Conservation (phyloP, 2,329 filamentous ascomycete species). For the Amphichorda felina region DNA sequence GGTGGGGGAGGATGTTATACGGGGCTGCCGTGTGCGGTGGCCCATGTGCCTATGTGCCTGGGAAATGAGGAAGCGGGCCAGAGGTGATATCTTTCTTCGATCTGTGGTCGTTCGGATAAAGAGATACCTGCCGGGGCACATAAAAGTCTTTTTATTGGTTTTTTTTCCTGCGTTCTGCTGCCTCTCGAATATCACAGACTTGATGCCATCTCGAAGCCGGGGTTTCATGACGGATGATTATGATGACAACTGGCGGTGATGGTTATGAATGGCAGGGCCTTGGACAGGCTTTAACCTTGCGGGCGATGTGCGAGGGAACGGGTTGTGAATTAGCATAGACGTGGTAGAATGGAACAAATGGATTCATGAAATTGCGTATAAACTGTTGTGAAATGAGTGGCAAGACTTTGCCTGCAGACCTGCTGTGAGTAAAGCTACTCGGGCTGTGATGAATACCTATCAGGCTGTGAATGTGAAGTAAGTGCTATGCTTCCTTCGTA, state of each 20-base stretch:
- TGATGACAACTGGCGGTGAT: slow-evolving; percentile 6
- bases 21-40: no score
- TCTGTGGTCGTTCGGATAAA: background rate
- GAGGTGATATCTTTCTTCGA: background rate
- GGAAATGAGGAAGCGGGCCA: background rate
- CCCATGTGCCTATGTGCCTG: no score
- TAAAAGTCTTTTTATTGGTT: background rate
- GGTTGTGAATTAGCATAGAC: slow-evolving; percentile 21
- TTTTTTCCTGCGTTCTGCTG: slow-evolving; percentile 14
- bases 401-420: no score
- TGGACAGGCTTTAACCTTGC: slow-evolving; percentile 3
- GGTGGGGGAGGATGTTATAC: no score
- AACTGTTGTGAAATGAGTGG: no score
- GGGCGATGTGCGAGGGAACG: slow-evolving; percentile 6
- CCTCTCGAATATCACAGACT: slow-evolving; percentile 12
- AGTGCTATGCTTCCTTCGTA: no score
- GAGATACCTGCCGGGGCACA: background rate
- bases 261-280: background rate
- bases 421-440: no score
- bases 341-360: slow-evolving; percentile 22
- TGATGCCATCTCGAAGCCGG: slow-evolving; percentile 10
- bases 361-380: background rate
- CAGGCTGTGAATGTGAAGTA: no score
- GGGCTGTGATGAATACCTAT: no score
- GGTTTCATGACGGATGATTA: slow-evolving; percentile 15